Evolutionary conservation across 2,329 filamentous ascomycete genomes (phyloP).

Genomic region (Didymella exigua): DNA sequence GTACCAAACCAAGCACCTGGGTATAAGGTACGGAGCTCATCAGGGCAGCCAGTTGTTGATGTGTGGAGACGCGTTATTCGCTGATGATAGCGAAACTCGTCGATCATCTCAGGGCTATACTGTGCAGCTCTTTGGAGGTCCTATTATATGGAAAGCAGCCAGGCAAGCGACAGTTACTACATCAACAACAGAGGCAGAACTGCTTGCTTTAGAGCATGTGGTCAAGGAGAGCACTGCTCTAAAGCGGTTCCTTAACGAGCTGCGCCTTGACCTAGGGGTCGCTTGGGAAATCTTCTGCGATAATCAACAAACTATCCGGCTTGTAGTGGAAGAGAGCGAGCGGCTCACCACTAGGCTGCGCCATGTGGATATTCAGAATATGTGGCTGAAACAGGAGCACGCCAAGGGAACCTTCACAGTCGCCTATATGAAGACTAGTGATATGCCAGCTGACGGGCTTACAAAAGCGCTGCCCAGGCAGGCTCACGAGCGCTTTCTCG

Average conservation of each 20-base stretch:
- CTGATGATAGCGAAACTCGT: neutral
- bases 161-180: neutral
- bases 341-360: neutral
- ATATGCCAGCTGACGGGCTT: neutral
- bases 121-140: neutral
- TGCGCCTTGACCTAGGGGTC: neutral
- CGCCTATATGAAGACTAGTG: neutral
- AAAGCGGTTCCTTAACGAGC: neutral
- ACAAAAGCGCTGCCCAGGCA: neutral
- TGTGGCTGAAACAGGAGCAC: neutral
- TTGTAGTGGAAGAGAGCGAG: neutral
- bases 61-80: neutral
- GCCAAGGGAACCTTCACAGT: neutral
- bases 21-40: neutral
- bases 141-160: neutral
- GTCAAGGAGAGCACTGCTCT: neutral
- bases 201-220: neutral
- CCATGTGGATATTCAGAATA: neutral
- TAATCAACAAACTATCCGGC: neutral
- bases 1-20: neutral
- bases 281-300: neutral
- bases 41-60: neutral
- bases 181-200: neutral
- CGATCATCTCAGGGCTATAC: neutral
- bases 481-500: too few relatives aligned